These are phyloP conservation scores for Drechslerella dactyloides DNA, from an alignment of 2,329 filamentous ascomycete species.

Conservation along the genomic window DNA sequence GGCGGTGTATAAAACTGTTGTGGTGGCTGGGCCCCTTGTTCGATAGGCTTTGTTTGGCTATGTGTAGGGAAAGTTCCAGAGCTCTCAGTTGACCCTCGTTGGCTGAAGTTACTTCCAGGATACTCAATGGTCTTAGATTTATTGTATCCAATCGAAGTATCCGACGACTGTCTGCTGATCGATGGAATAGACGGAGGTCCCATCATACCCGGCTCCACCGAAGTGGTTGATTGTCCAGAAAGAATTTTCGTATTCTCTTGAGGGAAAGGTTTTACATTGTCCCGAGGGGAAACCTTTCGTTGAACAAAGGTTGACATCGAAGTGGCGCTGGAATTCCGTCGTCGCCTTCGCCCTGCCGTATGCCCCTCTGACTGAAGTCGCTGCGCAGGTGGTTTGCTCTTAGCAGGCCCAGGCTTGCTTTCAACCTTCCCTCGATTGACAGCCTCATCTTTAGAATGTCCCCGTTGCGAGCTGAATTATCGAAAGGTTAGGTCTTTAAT, in stretches of 20 bases:
- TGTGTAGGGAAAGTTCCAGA: not conserved
- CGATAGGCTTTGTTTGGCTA: constrained; percentile 1
- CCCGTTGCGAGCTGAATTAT: not conserved
- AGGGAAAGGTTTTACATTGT: too few relatives aligned
- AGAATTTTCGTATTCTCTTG: not conserved
- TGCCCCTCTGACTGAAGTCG: constrained; percentile 5
- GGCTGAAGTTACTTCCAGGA: not conserved
- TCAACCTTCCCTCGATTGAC: not conserved
- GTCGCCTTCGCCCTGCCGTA: constrained; percentile 4
- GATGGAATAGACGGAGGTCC: not conserved
- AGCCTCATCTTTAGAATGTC: not conserved
- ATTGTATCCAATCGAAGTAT: constrained; percentile 3
- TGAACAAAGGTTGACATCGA: constrained; percentile 3
- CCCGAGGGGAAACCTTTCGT: not conserved
- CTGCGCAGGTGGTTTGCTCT: constrained; percentile 1
- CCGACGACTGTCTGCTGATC: not conserved
- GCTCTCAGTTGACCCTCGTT: constrained; percentile 7
- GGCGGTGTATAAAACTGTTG: constrained; percentile 17
- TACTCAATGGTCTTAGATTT: constrained; percentile 4
- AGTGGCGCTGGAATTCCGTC: constrained; percentile 6
- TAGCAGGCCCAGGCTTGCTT: constrained; percentile 1
- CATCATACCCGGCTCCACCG: not conserved
- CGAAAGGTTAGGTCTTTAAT: not conserved
- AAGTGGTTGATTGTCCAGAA: not conserved
- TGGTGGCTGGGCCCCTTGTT: constrained; percentile 4